Evolutionary conservation across 768 basidiomycete species (phyloP).

Genomic region (Dendrothele bispora): DNA sequence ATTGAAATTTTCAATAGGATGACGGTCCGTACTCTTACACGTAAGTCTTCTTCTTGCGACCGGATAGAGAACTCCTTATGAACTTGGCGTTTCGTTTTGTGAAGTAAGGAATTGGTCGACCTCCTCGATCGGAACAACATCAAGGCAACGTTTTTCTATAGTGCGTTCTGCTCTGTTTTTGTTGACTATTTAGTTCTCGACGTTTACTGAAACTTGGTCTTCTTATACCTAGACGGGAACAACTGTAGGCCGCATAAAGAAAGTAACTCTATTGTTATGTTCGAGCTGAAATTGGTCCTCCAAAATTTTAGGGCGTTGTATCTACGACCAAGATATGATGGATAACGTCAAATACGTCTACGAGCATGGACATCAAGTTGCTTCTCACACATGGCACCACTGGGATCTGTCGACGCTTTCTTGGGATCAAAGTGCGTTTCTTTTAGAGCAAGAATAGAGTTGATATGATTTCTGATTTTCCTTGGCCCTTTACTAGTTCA

Average conservation of each 20-base stretch:
- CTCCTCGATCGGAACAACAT: conserved; percentile 32
- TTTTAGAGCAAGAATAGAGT: conserved; percentile 13
- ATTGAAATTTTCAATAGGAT: conserved; percentile 28
- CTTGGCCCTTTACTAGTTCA: conserved; percentile 29
- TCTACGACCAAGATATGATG: conserved; percentile 33
- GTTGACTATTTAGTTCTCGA: not conserved
- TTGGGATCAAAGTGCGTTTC: conserved; percentile 44
- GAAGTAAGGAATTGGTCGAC: conserved; percentile 35
- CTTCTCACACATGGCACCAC: conserved; percentile 47
- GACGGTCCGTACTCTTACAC: conserved; percentile 41
- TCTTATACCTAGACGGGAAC: conserved; percentile 45
- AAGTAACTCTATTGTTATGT: not conserved
- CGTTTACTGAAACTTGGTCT: too few species aligned
- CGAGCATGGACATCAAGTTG: conserved; percentile 41
- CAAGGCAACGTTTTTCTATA: conserved; percentile 46
- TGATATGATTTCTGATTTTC: not conserved
- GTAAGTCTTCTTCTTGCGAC: conserved; percentile 16
- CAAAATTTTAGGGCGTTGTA: conserved; percentile 37
- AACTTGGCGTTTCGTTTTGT: not conserved
- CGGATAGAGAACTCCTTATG: not conserved
- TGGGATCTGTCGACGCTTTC: conserved; percentile 34
- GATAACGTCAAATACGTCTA: conserved; percentile 37
- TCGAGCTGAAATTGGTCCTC: not conserved
- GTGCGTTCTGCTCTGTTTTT: conserved; percentile 22
- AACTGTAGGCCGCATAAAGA: conserved; percentile 31